phyloP scores from a whole-genome alignment of 352 stramenopile genomes.

The Phytophthora macrochlamydospora region DNA sequence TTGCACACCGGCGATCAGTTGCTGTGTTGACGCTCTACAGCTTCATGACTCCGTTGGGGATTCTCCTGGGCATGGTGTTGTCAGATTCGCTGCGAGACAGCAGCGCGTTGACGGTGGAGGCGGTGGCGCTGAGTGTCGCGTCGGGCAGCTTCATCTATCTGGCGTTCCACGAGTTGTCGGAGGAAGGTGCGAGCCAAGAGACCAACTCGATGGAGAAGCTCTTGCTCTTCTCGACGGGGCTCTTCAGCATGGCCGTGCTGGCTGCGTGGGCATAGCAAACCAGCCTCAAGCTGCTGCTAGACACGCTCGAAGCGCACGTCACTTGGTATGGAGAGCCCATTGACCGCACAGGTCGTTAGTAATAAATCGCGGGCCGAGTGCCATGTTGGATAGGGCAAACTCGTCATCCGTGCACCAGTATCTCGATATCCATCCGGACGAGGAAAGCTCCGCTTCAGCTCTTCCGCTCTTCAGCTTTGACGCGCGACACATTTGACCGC shows the following conservation, averaged over 20 bases:
- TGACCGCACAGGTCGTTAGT: background rate
- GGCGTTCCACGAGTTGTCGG: slow-evolving; percentile 68
- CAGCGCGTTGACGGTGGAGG: slow-evolving; percentile 45
- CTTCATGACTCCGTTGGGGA: slow-evolving; percentile 69
- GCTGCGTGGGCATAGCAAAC: slow-evolving; percentile 49
- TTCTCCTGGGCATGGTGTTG: slow-evolving; percentile 65
- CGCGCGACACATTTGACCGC: background rate
- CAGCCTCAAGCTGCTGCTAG: slow-evolving; percentile 6
- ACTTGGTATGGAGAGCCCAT: slow-evolving; percentile 16
- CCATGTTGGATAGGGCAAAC: slow-evolving; percentile 3
- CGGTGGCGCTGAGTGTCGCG: slow-evolving; percentile 54
- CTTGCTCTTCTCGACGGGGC: slow-evolving; percentile 49
- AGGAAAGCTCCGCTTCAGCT: background rate
- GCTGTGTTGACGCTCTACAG: slow-evolving; percentile 67
- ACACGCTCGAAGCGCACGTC: slow-evolving; percentile 3
- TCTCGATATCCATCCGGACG: background rate
- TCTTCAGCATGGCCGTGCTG: slow-evolving; percentile 56
- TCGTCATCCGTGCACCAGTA: background rate
- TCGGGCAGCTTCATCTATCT: slow-evolving; percentile 76
- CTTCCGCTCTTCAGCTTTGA: background rate
- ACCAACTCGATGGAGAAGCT: slow-evolving; percentile 51
- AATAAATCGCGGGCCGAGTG: background rate
- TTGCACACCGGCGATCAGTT: slow-evolving; percentile 47
- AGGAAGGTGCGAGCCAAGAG: slow-evolving; percentile 51
- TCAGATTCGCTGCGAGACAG: slow-evolving; percentile 48